Evolutionary conservation across 371 early-diverging fungal genomes (phyloP), one percentile per base, ranked within the genome.

Genomic region (Circinella umbellata): DNA sequence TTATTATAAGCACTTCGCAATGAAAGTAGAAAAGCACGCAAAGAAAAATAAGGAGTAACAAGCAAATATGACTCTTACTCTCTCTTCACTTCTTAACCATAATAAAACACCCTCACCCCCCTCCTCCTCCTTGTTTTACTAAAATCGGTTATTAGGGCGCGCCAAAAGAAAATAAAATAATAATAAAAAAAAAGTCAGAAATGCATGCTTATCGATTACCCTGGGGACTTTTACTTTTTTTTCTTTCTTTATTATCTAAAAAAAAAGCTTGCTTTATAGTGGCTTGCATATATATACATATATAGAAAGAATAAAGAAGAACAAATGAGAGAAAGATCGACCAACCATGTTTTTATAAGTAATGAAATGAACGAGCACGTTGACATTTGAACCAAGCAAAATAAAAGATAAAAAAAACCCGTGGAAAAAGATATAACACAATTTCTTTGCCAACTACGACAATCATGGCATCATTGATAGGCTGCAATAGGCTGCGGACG

Each of bases 391-490:
- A 34, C 57, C 57, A 57, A 18, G 27, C 42, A 42, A 42, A 42
- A 42, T 42, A 1, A 42, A 6, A 27, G 27, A 27, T 27, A 27
- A 42, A 42, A 42, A 34, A 51, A n/a, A n/a, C 51, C 51, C 57
- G 57, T 57, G 57, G 57, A 17, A n/a, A 57, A 27, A 27, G 2
- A 27, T 27, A n/a, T 57, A 57, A n/a, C 57, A n/a, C 57, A 34
- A 57, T 57, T 34, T 34, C 35, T 34, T 34, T 14, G 57, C 35
- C 57, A 11, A n/a, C 57, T 27, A n/a, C 11, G 57, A 57, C 57
- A 57, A 57, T 57, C 57, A 57, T 57, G 57, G 57, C 34, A 57
- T 57, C 57, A 57, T 57, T 57, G 57, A 57, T 57, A 57, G 57
- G 57, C 57, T 57, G 57, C 27, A 18, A 57, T 57, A 27, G 42